Conservation (phyloP, 108 stramenopile genomes). For the Pseudonitzschia multiseries region DNA sequence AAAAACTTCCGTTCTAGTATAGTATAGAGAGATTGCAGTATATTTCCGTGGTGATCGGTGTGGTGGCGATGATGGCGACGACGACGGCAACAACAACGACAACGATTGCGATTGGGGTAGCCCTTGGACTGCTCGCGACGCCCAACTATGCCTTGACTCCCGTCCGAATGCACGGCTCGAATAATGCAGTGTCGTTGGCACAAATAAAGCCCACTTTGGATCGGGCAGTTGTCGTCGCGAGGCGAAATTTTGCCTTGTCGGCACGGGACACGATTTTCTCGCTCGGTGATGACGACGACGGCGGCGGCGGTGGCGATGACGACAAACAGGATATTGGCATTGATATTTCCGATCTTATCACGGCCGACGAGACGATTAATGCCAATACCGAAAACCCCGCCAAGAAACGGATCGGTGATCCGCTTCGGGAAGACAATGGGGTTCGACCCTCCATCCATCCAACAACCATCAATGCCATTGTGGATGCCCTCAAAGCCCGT, state of each 20-base stretch:
- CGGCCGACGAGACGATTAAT: not conserved
- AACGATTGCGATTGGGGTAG: not conserved
- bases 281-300: constrained; percentile 1
- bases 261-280: constrained; percentile 2
- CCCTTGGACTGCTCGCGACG: not conserved
- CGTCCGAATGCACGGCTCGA: too few relatives aligned
- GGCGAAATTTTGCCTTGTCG: not conserved
- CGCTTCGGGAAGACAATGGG: constrained; percentile 63
- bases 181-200: too few relatives aligned
- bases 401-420: constrained; percentile 45
- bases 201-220: not conserved
- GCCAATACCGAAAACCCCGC: not conserved
- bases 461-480: constrained; percentile 77
- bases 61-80: not conserved
- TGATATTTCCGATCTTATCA: not conserved
- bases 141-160: not conserved
- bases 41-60: too few relatives aligned
- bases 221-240: not conserved
- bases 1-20: too few relatives aligned
- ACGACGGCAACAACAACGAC: not conserved
- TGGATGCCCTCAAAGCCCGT: constrained; percentile 65
- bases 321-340: not conserved
- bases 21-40: too few relatives aligned
- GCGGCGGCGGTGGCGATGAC: not conserved
- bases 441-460: constrained; percentile 86